Evolutionary conservation across 148 eudicot species (phyloP).

Genomic region (Vaccinium macrocarpon): DNA sequence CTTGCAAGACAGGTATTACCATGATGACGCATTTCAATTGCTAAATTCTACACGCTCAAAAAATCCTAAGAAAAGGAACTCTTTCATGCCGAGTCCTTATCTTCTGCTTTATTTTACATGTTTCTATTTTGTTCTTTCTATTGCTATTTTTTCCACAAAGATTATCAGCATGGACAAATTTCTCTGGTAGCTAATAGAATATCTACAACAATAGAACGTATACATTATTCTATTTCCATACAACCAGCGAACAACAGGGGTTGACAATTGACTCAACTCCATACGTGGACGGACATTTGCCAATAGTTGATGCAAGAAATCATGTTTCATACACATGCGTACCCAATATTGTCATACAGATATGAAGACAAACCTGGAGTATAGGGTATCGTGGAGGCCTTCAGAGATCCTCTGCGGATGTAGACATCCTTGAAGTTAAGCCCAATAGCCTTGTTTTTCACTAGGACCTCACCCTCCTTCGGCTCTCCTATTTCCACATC

Average conservation of each 20-base stretch:
- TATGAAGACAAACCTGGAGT: conserved; percentile 64
- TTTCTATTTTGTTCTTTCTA: background rate
- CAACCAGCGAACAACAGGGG: background rate
- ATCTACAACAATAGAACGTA: too few species aligned
- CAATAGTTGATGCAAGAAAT: background rate
- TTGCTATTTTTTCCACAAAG: background rate
- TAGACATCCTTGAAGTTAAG: conserved; percentile 76
- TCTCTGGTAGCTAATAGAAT: background rate
- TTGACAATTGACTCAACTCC: background rate
- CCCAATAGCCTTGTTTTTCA: conserved; percentile 86
- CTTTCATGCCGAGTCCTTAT: background rate
- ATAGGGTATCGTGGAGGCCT: conserved; percentile 60
- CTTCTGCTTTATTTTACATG: background rate
- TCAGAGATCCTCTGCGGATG: conserved; percentile 72
- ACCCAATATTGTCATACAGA: background rate
- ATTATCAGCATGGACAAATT: background rate
- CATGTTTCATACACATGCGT: background rate
- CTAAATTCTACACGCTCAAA: background rate
- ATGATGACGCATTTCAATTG: background rate
- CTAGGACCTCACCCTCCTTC: conserved; percentile 77
- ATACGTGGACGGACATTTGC: background rate
- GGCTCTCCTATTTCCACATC: conserved; percentile 84
- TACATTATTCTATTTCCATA: background rate
- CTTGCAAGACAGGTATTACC: too few species aligned
- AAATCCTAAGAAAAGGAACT: too few species aligned